Conservation (phyloP, 371 early-diverging fungal genomes). For the Mucor velutinosus region DNA sequence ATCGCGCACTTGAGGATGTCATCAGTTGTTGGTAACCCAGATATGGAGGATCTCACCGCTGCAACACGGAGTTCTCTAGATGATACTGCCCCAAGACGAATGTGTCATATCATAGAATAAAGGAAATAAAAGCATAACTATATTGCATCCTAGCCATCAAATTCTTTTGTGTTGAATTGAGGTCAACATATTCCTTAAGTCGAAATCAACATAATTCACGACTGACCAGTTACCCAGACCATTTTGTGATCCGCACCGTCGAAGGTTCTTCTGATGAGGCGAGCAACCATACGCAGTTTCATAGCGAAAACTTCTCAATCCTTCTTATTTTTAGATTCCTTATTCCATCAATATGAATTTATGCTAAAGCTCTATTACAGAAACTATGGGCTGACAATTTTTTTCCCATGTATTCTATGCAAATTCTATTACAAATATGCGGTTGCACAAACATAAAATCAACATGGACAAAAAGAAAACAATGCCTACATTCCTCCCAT, state of each 20-base stretch:
- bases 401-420: neutral
- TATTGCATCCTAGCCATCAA: neutral
- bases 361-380: neutral
- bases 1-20: slow-evolving; percentile 28
- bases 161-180: neutral
- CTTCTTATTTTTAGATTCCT: neutral
- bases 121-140: neutral
- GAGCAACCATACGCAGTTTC: neutral
- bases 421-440: neutral
- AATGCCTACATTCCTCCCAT: neutral
- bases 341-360: neutral
- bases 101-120: neutral
- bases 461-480: neutral
- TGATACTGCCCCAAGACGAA: neutral
- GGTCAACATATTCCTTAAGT: neutral
- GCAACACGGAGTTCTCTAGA: neutral
- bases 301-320: neutral
- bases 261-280: neutral
- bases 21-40: slow-evolving; percentile 7
- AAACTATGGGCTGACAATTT: neutral
- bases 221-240: neutral
- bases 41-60: neutral
- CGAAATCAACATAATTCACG: neutral
- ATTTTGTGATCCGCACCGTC: neutral
- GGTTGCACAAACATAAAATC: neutral